Evolutionary conservation across 164 flowering plant species (phyloP).

Genomic region (Berberis vulgaris): DNA sequence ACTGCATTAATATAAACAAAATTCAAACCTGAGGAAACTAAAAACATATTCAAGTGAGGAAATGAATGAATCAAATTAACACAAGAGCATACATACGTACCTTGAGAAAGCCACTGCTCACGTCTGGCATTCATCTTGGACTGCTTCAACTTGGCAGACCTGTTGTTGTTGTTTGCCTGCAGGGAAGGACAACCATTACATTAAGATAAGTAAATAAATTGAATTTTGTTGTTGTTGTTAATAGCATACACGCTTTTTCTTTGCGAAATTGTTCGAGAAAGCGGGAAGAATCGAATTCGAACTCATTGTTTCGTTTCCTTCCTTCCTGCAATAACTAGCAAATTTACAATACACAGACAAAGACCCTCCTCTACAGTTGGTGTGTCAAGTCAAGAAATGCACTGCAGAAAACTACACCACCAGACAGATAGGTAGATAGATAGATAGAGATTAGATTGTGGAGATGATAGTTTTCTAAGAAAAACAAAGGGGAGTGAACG

Average conservation of each 20-base stretch:
- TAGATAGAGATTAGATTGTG: no score
- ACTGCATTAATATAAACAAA: slow-evolving; percentile 1
- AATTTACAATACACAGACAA: slow-evolving; percentile 3
- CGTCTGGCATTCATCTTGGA: slow-evolving; percentile 81
- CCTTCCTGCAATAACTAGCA: background rate
- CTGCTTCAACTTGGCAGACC: slow-evolving; percentile 83
- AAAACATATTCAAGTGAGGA: background rate
- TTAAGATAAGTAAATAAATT: background rate
- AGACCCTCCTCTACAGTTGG: no score
- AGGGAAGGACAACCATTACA: background rate
- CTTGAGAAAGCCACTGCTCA: slow-evolving; percentile 46
- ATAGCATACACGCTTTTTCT: slow-evolving; percentile 59
- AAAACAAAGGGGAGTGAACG: no score
- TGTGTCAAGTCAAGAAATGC: no score
- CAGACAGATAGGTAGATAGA: no score
- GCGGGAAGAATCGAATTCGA: slow-evolving; percentile 47
- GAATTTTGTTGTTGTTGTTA: background rate
- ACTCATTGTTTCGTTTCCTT: slow-evolving; percentile 27
- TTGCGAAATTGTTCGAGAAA: slow-evolving; percentile 36
- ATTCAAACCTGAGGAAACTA: background rate
- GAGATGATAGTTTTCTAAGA: no score
- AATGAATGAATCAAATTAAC: background rate
- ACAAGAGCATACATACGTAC: background rate
- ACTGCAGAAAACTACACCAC: no score
- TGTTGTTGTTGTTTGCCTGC: slow-evolving; percentile 16